Base-by-base conservation (phyloP, 805 yeast species). In the Candida pseudofarinosa region DNA sequence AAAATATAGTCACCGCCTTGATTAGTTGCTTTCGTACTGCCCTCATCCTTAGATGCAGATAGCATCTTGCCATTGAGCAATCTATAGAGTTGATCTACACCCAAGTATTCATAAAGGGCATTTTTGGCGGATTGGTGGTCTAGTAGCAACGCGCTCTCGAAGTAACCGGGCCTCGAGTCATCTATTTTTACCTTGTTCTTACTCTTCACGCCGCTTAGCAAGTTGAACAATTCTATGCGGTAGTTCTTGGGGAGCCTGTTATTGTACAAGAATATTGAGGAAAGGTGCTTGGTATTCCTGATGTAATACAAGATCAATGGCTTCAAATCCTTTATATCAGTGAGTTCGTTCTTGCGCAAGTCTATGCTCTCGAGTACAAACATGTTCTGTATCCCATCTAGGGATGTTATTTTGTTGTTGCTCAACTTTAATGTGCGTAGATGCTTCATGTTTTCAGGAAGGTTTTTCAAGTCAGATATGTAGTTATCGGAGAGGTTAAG, bases 141-240 rank as follows among this genome's bases (percentile, higher is more conserved):
- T 40, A 79, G 61, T 20, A 79, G 58, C 51, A 79, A 54, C 26
- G 83, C 74, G 16, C 77, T 69, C 58, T 79, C 85, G 59, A 79
- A 77, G 42, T 79, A 76, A 1, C 84, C 83, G 0, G 85, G 84
- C 41, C 74, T 58, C 3, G 83, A 77, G 35, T 81, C 83, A 54
- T 79, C 84, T 32, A 79, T 74, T 49, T 74, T 75, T 45, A 79
- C 53, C 5, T 54, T 53, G 48, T 77, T 77, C 18, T 65, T 64
- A 45, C 71, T 72, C 43, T 66, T 70, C 33, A 76, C 73, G 6
- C 82, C 83, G 52, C 78, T 78, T 49, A 76, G 65, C 39, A 79
- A 56, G 55, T 80, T 79, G 60, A 79, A 79, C 12, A 79, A 54
- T 36, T 80, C 83, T 14, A 71, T 68, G 45, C 85, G 56, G 49